phyloP scores from a whole-genome alignment of 2,329 filamentous ascomycete species.

The Curvularia spicifera region DNA sequence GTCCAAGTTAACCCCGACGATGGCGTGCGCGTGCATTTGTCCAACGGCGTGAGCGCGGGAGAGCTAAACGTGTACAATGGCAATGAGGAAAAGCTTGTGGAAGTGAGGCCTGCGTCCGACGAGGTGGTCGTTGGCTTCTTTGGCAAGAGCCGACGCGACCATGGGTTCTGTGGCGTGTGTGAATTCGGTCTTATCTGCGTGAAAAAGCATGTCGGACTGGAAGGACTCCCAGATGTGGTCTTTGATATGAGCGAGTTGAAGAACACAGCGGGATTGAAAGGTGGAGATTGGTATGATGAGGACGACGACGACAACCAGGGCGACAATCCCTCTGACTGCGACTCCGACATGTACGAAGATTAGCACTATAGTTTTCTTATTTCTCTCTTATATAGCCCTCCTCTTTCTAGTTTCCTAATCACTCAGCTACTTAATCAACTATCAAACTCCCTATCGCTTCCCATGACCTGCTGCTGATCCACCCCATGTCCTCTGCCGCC shows the following conservation, averaged over 20 bases:
- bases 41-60: constrained; percentile 39
- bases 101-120: constrained; percentile 39
- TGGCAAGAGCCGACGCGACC: constrained; percentile 44
- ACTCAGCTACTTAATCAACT: not conserved
- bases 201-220: constrained; percentile 49
- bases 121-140: constrained; percentile 58
- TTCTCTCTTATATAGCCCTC: too few relatives aligned
- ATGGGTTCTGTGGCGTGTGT: constrained; percentile 28
- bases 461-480: too few relatives aligned
- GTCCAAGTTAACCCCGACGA: constrained; percentile 36
- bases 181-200: constrained; percentile 60
- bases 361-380: not conserved
- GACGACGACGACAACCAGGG: not conserved
- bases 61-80: constrained; percentile 33
- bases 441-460: too few relatives aligned
- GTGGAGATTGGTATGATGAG: not conserved
- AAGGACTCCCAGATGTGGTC: constrained; percentile 50
- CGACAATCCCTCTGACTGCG: not conserved
- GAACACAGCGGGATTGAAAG: constrained; percentile 35
- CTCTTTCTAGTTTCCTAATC: too few relatives aligned
- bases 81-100: constrained; percentile 19
- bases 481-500: not conserved
- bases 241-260: constrained; percentile 55
- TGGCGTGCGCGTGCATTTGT: constrained; percentile 43
- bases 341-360: not conserved